Evolutionary conservation across 2,329 filamentous ascomycete genomes (phyloP).

Genomic region (Myrmaecium sp.): DNA sequence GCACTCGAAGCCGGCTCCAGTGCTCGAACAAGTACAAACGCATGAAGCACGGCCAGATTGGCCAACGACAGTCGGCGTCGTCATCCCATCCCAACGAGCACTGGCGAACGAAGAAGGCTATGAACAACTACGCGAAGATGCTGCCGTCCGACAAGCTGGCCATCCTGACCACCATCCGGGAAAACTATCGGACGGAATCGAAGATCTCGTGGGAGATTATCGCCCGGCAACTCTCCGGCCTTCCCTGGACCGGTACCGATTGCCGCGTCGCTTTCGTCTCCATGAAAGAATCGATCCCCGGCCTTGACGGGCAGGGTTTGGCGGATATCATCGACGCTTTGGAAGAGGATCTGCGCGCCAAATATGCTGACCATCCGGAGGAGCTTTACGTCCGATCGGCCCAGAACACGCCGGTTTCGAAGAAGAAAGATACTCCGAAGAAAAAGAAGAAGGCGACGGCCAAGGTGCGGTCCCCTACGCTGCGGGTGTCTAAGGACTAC

Average conservation of each 20-base stretch:
- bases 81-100: slow-evolving; percentile 5
- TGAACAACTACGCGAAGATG: slow-evolving; percentile 15
- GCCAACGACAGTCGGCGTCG: slow-evolving; percentile 2
- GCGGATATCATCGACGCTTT: slow-evolving; percentile 9
- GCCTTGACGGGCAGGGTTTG: slow-evolving; percentile 5
- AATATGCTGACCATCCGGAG: slow-evolving; percentile 5
- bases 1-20: slow-evolving; percentile 44
- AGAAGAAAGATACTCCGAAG: slow-evolving; percentile 4
- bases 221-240: slow-evolving; percentile 10
- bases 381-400: slow-evolving; percentile 7
- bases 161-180: slow-evolving; percentile 19
- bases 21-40: slow-evolving; percentile 50
- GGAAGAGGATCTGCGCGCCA: slow-evolving; percentile 7
- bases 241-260: slow-evolving; percentile 10
- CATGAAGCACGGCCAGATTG: slow-evolving; percentile 1
- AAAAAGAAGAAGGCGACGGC: slow-evolving; percentile 3
- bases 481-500: slow-evolving; percentile 1
- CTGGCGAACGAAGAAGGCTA: slow-evolving; percentile 8
- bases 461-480: slow-evolving; percentile 1
- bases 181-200: slow-evolving; percentile 8
- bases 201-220: slow-evolving; percentile 21
- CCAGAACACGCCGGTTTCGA: slow-evolving; percentile 3
- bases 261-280: slow-evolving; percentile 10
- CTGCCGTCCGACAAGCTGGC: slow-evolving; percentile 25
- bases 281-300: slow-evolving; percentile 7